phyloP scores from a whole-genome alignment of 176 grass and related monocot species.

The Musa itinerans region DNA sequence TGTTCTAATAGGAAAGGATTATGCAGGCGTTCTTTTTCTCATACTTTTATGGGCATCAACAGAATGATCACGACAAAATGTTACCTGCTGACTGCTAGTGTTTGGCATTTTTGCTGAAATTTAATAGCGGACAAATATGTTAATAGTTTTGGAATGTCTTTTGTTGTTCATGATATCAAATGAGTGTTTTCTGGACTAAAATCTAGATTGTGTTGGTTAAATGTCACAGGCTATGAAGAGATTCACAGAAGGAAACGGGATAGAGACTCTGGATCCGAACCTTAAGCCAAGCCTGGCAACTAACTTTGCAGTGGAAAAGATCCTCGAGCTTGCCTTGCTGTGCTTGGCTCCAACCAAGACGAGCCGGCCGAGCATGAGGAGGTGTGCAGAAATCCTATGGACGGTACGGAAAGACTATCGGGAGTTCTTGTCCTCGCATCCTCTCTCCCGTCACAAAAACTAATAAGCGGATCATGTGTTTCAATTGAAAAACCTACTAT shows the following conservation, averaged over 20 bases:
- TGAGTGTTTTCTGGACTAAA: too few relatives aligned
- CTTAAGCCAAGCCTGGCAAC: constrained; percentile 15
- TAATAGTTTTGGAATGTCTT: too few relatives aligned
- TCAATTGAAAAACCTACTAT: too few relatives aligned
- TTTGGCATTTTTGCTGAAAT: too few relatives aligned
- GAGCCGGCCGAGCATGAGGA: constrained; percentile 23
- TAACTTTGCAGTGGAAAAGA: constrained; percentile 23
- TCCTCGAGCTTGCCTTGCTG: constrained; percentile 24
- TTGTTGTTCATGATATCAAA: too few relatives aligned
- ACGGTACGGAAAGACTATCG: constrained; percentile 20
- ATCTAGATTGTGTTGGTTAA: neutral
- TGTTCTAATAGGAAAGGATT: too few relatives aligned
- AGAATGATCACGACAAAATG: too few relatives aligned
- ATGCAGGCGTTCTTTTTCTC: too few relatives aligned
- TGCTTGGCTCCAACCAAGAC: constrained; percentile 20
- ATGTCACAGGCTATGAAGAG: constrained; percentile 21
- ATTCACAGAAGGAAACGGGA: constrained; percentile 20
- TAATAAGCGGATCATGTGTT: neutral
- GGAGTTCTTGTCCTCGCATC: constrained; percentile 6
- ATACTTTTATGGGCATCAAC: too few relatives aligned
- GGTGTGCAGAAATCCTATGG: constrained; percentile 31
- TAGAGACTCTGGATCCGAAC: constrained; percentile 33
- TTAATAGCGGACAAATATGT: too few relatives aligned
- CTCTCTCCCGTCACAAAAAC: neutral
- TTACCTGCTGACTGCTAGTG: too few relatives aligned